phyloP scores from a whole-genome alignment of 148 eudicot genomes.

The Oxyria digyna region DNA sequence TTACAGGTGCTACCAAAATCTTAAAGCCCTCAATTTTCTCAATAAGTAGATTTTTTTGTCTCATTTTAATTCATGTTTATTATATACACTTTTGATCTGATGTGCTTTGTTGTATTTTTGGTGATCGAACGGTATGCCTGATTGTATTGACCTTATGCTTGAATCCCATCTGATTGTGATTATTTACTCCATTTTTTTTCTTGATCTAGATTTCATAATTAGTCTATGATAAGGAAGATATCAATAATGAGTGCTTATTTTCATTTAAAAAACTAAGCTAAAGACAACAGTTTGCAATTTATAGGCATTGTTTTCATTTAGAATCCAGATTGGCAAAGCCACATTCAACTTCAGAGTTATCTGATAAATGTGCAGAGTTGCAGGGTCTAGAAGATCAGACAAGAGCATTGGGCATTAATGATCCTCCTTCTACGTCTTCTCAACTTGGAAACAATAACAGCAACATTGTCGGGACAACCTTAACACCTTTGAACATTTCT shows the following conservation, averaged over 20 bases:
- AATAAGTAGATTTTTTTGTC: background rate
- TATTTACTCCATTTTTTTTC: too few relatives aligned
- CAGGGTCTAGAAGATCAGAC: slow-evolving; percentile 5
- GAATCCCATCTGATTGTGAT: background rate
- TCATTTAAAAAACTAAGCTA: background rate
- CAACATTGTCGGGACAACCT: slow-evolving; percentile 14
- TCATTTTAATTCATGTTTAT: background rate
- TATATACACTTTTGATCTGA: background rate
- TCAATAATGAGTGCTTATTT: background rate
- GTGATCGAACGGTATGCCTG: too few relatives aligned
- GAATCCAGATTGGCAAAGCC: background rate
- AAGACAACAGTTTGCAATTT: background rate
- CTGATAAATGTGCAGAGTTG: slow-evolving; percentile 8
- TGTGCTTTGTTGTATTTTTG: background rate
- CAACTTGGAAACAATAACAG: background rate
- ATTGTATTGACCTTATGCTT: background rate
- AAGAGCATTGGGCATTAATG: background rate
- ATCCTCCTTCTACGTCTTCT: background rate
- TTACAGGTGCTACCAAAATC: slow-evolving; percentile 15
- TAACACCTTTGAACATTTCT: slow-evolving; percentile 18
- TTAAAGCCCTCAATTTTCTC: background rate
- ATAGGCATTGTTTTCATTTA: background rate
- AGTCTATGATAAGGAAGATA: too few relatives aligned
- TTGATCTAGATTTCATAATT: too few relatives aligned
- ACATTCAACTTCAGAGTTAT: background rate